phyloP scores from a whole-genome alignment of 495 filamentous ascomycete genomes.

The Oleoguttula mirabilis region DNA sequence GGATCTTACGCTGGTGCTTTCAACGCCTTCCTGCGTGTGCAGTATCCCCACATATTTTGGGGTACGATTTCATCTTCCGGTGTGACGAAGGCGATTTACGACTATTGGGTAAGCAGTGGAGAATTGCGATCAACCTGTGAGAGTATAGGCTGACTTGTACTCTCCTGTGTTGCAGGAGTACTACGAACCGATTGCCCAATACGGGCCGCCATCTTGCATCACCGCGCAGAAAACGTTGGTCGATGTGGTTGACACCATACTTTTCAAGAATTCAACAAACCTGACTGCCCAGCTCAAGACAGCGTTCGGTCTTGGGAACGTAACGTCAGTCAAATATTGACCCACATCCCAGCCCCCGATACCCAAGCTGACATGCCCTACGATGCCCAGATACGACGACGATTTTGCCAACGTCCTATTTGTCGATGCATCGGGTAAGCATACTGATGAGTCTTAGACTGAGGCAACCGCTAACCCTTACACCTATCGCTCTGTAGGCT shows the following conservation, averaged over 20 bases:
- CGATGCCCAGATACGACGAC: too few species aligned
- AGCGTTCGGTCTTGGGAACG: constrained; percentile 44
- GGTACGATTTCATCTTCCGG: constrained; percentile 61
- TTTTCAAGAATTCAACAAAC: constrained; percentile 37
- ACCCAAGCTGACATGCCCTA: too few species aligned
- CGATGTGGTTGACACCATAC: constrained; percentile 53
- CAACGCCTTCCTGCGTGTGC: constrained; percentile 53
- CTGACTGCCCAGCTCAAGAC: constrained; percentile 44
- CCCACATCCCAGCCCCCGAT: too few species aligned
- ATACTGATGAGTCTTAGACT: too few species aligned
- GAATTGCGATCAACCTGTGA: too few species aligned
- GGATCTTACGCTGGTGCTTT: constrained; percentile 65
- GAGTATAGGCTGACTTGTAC: too few species aligned
- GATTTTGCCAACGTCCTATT: constrained; percentile 52
- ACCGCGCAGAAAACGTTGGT: constrained; percentile 42
- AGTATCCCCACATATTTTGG: constrained; percentile 58
- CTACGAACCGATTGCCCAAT: constrained; percentile 51
- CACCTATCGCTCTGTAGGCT: too few species aligned
- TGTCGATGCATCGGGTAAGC: constrained; percentile 39
- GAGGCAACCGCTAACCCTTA: too few species aligned
- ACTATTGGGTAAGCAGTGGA: too few species aligned
- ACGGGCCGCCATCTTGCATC: constrained; percentile 44
- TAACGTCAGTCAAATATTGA: constrained; percentile 45
- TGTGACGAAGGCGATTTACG: constrained; percentile 56
- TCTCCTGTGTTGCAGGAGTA: too few species aligned